Percentiles rank a stretch among this genome's conserved stretches.
Conservation (phyloP, 2,329 filamentous ascomycete species). For the Alternaria tenuissima region DNA sequence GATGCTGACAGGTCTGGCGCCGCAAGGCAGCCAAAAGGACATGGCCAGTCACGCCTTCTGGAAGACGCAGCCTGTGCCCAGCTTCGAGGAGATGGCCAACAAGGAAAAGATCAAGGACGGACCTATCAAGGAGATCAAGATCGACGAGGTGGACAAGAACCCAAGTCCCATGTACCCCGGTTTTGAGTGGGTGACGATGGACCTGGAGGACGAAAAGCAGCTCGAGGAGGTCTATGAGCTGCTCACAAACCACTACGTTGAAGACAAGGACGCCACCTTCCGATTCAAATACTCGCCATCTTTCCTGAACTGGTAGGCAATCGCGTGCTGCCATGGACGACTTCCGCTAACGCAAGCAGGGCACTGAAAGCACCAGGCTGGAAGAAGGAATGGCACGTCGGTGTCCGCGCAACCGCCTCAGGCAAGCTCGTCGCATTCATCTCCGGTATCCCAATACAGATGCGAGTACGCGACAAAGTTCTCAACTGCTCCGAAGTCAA, state of each 20-base stretch:
- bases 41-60: constrained; percentile 99
- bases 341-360: constrained; percentile 59
- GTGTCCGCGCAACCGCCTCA: constrained; percentile 83
- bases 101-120: constrained; percentile 70
- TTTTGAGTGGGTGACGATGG: constrained; percentile 94
- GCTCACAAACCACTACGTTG: constrained; percentile 92
- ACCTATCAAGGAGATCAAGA: constrained; percentile 80
- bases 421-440: constrained; percentile 94
- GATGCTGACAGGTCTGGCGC: constrained; percentile 76
- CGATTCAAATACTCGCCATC: constrained; percentile 93
- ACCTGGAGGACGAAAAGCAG: constrained; percentile 77
- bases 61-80: constrained; percentile 94
- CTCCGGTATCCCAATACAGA: constrained; percentile 84
- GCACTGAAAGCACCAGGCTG: constrained; percentile 94
- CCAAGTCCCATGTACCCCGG: constrained; percentile 75
- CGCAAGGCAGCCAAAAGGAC: constrained; percentile 90
- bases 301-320: constrained; percentile 82
- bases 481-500: constrained; percentile 92
- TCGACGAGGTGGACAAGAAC: constrained; percentile 80
- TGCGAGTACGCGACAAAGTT: constrained; percentile 79
- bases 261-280: constrained; percentile 97
- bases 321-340: too few relatives aligned
- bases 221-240: constrained; percentile 92
- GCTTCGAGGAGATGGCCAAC: constrained; percentile 67
- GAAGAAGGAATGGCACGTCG: constrained; percentile 93